Evolutionary conservation across 331 rosid genomes (phyloP).

Genomic region (Rhamnella rubrinervis): DNA sequence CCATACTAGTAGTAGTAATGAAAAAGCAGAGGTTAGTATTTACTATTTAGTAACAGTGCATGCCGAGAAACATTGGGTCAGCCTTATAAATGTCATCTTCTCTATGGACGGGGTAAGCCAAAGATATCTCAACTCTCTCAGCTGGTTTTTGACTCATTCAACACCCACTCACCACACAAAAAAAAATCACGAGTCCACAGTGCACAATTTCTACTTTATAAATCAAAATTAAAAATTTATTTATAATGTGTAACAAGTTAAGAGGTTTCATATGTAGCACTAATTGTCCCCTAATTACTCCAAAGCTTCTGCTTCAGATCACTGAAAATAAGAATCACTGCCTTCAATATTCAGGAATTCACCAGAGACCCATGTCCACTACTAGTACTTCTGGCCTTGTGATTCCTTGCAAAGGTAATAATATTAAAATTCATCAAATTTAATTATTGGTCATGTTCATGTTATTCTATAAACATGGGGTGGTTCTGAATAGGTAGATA

Average conservation of each 20-base stretch:
- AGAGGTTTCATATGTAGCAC: background rate
- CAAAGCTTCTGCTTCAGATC: background rate
- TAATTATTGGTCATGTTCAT: background rate
- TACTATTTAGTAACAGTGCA: background rate
- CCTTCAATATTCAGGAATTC: background rate
- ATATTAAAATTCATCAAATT: no score
- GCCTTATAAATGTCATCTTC: background rate
- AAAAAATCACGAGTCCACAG: no score
- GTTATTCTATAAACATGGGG: background rate
- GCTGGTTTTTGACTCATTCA: background rate
- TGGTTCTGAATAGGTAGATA: background rate
- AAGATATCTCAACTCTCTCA: background rate
- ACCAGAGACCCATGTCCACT: slow-evolving; percentile 10
- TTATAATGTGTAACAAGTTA: background rate
- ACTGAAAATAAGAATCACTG: background rate
- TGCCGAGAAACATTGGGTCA: background rate
- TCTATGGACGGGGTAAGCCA: background rate
- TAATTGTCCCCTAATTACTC: background rate
- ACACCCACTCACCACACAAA: background rate
- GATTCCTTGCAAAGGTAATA: slow-evolving; percentile 35
- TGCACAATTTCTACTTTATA: no score
- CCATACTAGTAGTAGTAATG: background rate
- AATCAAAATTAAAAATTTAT: no score
- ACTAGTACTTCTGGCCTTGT: slow-evolving; percentile 26
- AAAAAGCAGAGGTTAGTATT: background rate